phyloP scores from a whole-genome alignment of 2,329 filamentous ascomycete genomes.

The Didymella sp. region DNA sequence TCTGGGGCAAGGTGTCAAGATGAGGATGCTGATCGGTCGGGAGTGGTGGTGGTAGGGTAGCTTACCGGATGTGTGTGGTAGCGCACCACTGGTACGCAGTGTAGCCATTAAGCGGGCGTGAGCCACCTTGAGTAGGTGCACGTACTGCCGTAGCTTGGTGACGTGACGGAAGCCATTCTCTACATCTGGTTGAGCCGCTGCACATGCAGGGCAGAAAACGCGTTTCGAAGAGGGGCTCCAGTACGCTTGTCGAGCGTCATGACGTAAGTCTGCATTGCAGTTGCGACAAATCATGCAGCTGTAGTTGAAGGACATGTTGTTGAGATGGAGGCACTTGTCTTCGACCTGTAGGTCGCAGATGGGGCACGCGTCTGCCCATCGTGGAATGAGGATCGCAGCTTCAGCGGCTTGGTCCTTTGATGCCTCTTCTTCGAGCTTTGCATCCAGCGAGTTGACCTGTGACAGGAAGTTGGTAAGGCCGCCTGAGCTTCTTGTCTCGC shows the following conservation, averaged over 20 bases:
- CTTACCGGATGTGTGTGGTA: slow-evolving; percentile 73
- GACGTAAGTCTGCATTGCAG: slow-evolving; percentile 76
- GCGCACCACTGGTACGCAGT: slow-evolving; percentile 79
- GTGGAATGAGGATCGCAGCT: slow-evolving; percentile 53
- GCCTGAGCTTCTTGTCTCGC: slow-evolving; percentile 75
- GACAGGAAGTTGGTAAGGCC: slow-evolving; percentile 84
- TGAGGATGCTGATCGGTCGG: slow-evolving; percentile 34
- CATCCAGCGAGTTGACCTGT: slow-evolving; percentile 82
- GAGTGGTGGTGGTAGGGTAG: slow-evolving; percentile 25
- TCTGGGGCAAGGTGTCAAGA: slow-evolving; percentile 43
- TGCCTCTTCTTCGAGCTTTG: slow-evolving; percentile 46
- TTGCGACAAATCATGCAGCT: slow-evolving; percentile 74
- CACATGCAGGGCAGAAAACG: slow-evolving; percentile 75
- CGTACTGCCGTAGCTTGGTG: slow-evolving; percentile 89
- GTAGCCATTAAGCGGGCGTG: slow-evolving; percentile 88
- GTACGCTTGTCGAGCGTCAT: slow-evolving; percentile 71
- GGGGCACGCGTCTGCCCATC: slow-evolving; percentile 75
- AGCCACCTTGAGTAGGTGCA: slow-evolving; percentile 90
- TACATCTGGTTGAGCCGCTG: slow-evolving; percentile 62
- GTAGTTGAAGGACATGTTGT: slow-evolving; percentile 82
- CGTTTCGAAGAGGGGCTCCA: slow-evolving; percentile 72
- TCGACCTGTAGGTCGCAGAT: slow-evolving; percentile 87
- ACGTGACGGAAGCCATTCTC: slow-evolving; percentile 73
- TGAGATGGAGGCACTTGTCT: slow-evolving; percentile 83
- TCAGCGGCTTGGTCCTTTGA: slow-evolving; percentile 52